Percentiles rank a stretch among this genome's conserved stretches.
phyloP scores from a whole-genome alignment of 2,329 filamentous ascomycete species.

The Pseudogymnoascus sp. region DNA sequence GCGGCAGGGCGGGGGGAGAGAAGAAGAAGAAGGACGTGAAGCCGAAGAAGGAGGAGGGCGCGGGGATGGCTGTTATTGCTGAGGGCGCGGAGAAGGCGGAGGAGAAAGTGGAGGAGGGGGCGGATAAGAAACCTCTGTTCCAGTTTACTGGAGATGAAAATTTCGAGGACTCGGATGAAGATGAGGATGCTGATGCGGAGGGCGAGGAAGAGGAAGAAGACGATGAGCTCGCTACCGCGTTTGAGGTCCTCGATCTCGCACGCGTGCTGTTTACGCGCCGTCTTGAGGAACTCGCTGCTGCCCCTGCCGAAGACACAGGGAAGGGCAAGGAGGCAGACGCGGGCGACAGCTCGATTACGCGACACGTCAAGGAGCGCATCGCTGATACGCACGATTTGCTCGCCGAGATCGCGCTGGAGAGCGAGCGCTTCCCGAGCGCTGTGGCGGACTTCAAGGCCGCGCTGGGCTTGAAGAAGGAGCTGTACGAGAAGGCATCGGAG shows the following conservation, averaged over 20 bases:
- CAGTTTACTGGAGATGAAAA: constrained; percentile 93
- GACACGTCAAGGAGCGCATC: constrained; percentile 72
- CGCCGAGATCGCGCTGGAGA: constrained; percentile 94
- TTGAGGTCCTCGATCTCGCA: constrained; percentile 76
- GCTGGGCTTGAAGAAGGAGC: constrained; percentile 66
- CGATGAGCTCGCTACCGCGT: constrained; percentile 70
- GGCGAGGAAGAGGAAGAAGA: constrained; percentile 48
- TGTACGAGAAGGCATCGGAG: constrained; percentile 73
- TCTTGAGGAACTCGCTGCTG: constrained; percentile 31
- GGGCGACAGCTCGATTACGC: constrained; percentile 31
- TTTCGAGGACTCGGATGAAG: constrained; percentile 72
- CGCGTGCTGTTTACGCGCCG: constrained; percentile 55
- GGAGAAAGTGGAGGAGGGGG: constrained; percentile 30
- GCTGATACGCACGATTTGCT: constrained; percentile 91
- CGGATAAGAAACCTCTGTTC: constrained; percentile 68
- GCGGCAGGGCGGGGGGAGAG: constrained; percentile 62
- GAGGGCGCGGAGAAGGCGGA: constrained; percentile 23
- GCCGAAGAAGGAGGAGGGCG: constrained; percentile 31
- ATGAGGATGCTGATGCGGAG: constrained; percentile 25
- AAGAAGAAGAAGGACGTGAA: constrained; percentile 39
- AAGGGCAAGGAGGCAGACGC: constrained; percentile 37
- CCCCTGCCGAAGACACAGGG: constrained; percentile 34
- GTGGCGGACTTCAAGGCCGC: constrained; percentile 73
- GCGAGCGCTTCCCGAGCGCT: constrained; percentile 82
- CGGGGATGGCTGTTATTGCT: constrained; percentile 33